Evolutionary conservation across 139 green algal species (phyloP).

Genomic region (Edaphochlamys debaryana): DNA sequence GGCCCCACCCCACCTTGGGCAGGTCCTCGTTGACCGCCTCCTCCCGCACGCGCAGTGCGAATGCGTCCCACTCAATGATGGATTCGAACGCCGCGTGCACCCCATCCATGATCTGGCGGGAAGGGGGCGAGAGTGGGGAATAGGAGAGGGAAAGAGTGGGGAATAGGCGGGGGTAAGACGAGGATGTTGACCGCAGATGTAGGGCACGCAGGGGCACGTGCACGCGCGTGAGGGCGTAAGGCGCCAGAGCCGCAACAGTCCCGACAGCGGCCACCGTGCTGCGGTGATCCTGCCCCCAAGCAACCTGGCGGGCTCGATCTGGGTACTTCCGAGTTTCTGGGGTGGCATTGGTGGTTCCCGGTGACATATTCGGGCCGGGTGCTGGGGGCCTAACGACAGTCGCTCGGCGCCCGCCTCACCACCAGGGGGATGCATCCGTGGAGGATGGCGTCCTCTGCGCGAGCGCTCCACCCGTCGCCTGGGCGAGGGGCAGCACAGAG

Average conservation of each 20-base stretch:
- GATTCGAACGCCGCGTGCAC: constrained; percentile 26
- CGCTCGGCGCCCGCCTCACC: neutral
- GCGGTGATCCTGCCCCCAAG: no score
- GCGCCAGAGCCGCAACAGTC: no score
- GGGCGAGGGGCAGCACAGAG: no score
- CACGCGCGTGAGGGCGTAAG: no score
- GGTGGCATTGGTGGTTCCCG: no score
- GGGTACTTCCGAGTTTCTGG: no score
- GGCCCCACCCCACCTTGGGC: constrained; percentile 31
- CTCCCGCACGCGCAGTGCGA: constrained; percentile 3
- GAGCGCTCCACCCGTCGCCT: constrained; percentile 55
- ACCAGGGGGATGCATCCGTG: constrained; percentile 76
- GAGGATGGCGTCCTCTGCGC: constrained; percentile 71
- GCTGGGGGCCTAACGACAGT: neutral
- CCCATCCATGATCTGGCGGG: constrained; percentile 18
- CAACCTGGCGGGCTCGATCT: no score
- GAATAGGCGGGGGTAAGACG: neutral
- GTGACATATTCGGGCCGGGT: no score
- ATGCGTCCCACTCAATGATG: constrained; percentile 42
- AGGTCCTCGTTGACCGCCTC: constrained; percentile 46
- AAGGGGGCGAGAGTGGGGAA: no score
- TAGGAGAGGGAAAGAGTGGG: neutral
- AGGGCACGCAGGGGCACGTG: no score
- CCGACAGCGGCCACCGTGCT: no score
- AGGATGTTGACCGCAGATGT: no score